phyloP scores from a whole-genome alignment of 257 asterid species.

The Rubia yunnanensis region DNA sequence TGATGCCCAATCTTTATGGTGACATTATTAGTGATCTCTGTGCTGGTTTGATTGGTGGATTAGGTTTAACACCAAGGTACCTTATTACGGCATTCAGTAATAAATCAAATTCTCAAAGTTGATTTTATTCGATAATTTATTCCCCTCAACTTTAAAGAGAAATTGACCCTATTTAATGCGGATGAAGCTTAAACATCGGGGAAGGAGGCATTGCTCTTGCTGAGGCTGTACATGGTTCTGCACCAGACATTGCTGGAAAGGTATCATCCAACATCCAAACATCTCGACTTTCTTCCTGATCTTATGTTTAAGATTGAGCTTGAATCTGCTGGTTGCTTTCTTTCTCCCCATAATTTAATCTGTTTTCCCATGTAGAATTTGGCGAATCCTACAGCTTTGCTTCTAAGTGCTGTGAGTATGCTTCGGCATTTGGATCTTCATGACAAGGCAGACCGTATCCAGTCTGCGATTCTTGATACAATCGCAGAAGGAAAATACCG shows the following conservation, averaged over 20 bases:
- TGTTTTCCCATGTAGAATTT: slow-evolving; percentile 42
- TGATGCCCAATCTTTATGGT: slow-evolving; percentile 51
- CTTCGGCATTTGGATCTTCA: slow-evolving; percentile 70
- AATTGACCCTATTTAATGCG: not conserved
- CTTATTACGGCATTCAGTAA: not conserved
- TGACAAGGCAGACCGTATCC: slow-evolving; percentile 72
- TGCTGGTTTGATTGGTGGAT: slow-evolving; percentile 93
- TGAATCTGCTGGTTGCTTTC: not conserved
- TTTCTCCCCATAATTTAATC: not conserved
- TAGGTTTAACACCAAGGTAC: slow-evolving; percentile 95
- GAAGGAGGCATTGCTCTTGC: slow-evolving; percentile 99
- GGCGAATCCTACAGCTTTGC: slow-evolving; percentile 97
- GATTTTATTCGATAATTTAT: not conserved
- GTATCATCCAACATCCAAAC: slow-evolving; percentile 23
- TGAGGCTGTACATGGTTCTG: slow-evolving; percentile 99
- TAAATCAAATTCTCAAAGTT: not conserved
- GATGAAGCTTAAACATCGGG: slow-evolving; percentile 73
- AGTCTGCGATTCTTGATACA: slow-evolving; percentile 68
- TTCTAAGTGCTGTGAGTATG: slow-evolving; percentile 77
- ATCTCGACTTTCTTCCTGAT: slow-evolving; percentile 2
- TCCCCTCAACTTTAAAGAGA: not conserved
- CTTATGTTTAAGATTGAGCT: not conserved
- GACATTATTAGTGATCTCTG: slow-evolving; percentile 80
- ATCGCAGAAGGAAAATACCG: slow-evolving; percentile 88
- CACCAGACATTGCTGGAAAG: slow-evolving; percentile 99